Base-by-base conservation (phyloP, 2,329 filamentous ascomycete genomes). In the Sarocladiaceae sp. region DNA sequence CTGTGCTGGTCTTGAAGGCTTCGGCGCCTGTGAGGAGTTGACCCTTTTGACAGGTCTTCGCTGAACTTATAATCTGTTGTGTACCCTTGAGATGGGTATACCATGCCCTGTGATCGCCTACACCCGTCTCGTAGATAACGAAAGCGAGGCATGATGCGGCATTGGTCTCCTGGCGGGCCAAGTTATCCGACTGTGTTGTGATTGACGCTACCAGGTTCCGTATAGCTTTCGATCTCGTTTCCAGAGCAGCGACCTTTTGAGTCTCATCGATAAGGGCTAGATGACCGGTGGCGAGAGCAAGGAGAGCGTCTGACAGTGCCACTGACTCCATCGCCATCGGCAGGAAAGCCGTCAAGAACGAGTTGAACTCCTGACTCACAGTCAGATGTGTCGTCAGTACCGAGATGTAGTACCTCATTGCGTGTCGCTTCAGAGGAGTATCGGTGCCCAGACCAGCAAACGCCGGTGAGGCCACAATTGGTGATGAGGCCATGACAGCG, bases 221-320 rank as follows among this genome's bases (percentile, higher is more conserved):
- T 33, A 33, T 33, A n/a, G 32, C 32, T 16, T 12, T 33, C 16
- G 32, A 12, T 33, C 32, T 33, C 16, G 32, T 33, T 33, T 33
- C 32, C 32, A 33, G 16, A 33, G 32, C 32, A 33, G 32, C 32
- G 32, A 33, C 15, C 32, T 33, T 33, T 33, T 33, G 32, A 33
- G 32, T 9, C 7, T 33, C 32, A 18, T 33, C 32, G 32, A 33
- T 16, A 7, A 33, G 32, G 32, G 32, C 9, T 18, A 33, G 32
- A 33, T 33, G 32, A 16, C 32, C 32, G 9, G 32, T 33, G 16
- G 32, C 32, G 32, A 33, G 32, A 18, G 32, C 32, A 33, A 33
- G 32, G 11, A 33, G 32, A 16, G 15, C 32, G 16, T 33, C 32
- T 33, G 32, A 33, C 32, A 33, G 32, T 33, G 32, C 32, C 7